These are phyloP conservation scores for Acanthochlamys bracteata DNA, from an alignment of 106 monocot species.

Conservation along the genomic window DNA sequence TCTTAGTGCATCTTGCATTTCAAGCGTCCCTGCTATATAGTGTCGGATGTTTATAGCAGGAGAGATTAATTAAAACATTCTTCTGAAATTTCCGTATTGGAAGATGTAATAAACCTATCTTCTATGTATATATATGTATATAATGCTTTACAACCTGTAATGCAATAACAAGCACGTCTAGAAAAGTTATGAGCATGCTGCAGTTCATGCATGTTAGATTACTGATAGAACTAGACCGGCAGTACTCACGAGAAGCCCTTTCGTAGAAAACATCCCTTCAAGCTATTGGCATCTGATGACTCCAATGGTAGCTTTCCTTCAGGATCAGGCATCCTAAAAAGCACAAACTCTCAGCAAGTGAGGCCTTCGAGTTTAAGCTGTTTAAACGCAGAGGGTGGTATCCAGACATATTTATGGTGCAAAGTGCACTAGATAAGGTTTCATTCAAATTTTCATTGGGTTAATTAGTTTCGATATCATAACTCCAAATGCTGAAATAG, in stretches of 20 bases:
- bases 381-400: neutral
- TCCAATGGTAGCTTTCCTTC: slow-evolving; percentile 78
- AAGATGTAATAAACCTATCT: no score
- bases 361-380: neutral
- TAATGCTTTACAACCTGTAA: no score
- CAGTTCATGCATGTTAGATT: no score
- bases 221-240: neutral
- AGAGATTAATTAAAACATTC: no score
- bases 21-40: no score
- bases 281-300: slow-evolving; percentile 52
- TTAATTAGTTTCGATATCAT: neutral
- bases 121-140: no score
- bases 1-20: no score
- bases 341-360: neutral
- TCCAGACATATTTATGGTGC: neutral
- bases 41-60: no score
- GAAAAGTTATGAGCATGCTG: no score
- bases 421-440: neutral
- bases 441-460: no score
- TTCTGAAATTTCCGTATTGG: no score
- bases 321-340: slow-evolving; percentile 67
- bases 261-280: slow-evolving; percentile 64
- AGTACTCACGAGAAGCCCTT: slow-evolving; percentile 91
- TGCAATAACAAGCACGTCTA: no score
- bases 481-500: neutral